Evolutionary conservation across 1,284 basidiomycete genomes (phyloP).

Genomic region (Cutaneotrichosporon sp.): DNA sequence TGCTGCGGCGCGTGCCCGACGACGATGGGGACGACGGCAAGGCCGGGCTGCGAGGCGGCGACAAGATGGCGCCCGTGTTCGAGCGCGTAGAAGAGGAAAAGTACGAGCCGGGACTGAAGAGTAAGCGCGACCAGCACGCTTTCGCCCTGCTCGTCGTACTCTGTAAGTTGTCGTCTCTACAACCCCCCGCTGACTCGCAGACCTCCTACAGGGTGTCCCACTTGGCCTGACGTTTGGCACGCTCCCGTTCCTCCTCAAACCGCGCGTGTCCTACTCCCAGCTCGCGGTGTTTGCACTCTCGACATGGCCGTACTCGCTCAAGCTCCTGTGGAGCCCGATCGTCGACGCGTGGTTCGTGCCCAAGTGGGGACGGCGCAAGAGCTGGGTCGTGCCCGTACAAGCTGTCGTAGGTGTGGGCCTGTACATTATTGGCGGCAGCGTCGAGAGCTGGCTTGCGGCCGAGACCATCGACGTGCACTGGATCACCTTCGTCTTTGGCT

Average conservation of each 20-base stretch:
- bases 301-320: constrained; percentile 95
- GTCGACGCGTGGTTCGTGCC: constrained; percentile 86
- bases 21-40: neutral
- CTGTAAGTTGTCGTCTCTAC: constrained; percentile 57
- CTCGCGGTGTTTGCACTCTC: constrained; percentile 90
- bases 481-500: constrained; percentile 81
- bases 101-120: constrained; percentile 30
- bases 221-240: constrained; percentile 73
- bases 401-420: constrained; percentile 80
- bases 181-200: constrained; percentile 51
- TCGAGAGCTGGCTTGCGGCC: constrained; percentile 72
- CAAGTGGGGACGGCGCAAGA: constrained; percentile 75
- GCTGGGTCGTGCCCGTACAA: constrained; percentile 99
- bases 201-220: constrained; percentile 79
- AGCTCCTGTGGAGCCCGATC: constrained; percentile 95
- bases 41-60: neutral
- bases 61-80: neutral
- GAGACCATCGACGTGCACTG: constrained; percentile 72
- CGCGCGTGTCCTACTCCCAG: constrained; percentile 93
- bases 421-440: constrained; percentile 77
- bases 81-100: constrained; percentile 28
- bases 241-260: constrained; percentile 90
- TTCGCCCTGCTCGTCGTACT: constrained; percentile 82
- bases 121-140: constrained; percentile 63
- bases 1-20: constrained; percentile 17